phyloP scores from a whole-genome alignment of 2,329 filamentous ascomycete species.

The Cytospora paraplurivora region DNA sequence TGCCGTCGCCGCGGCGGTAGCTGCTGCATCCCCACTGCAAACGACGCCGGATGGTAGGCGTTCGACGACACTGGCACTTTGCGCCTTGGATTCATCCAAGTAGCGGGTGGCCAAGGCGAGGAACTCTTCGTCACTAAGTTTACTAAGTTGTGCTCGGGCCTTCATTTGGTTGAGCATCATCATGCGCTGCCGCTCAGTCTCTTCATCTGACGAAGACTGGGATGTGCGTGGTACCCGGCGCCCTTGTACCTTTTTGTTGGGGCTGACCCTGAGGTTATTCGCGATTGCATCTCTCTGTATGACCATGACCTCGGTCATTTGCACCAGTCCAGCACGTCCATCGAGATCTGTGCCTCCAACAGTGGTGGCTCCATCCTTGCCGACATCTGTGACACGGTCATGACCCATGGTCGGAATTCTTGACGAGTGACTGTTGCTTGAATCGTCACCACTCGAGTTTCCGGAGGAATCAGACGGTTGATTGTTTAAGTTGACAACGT shows the following conservation, averaged over 20 bases:
- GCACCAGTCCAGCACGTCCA: slow-evolving; percentile 1
- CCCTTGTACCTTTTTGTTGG: slow-evolving; percentile 10
- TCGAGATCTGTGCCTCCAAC: background rate
- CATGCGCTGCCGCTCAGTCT: background rate
- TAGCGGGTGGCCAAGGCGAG: background rate
- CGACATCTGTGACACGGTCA: slow-evolving; percentile 13
- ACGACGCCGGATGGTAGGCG: background rate
- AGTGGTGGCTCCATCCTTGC: background rate
- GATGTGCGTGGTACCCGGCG: slow-evolving; percentile 5
- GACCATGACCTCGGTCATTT: slow-evolving; percentile 17
- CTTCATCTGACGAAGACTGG: background rate
- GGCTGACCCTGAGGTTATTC: slow-evolving; percentile 6
- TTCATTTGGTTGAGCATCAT: background rate
- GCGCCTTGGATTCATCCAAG: background rate
- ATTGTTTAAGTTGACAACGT: background rate
- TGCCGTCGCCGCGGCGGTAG: background rate
- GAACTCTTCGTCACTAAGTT: slow-evolving; percentile 8
- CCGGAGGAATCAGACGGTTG: slow-evolving; percentile 3
- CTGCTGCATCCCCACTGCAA: slow-evolving; percentile 4
- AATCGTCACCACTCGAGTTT: slow-evolving; percentile 11
- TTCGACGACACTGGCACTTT: slow-evolving; percentile 2
- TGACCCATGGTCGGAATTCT: slow-evolving; percentile 18
- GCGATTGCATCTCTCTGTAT: slow-evolving; percentile 10
- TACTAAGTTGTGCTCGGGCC: slow-evolving; percentile 4
- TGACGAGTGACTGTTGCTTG: slow-evolving; percentile 12